These are phyloP conservation scores for Arachis hypogaea DNA, from an alignment of 306 rosid genomes.

Conservation along the genomic window DNA sequence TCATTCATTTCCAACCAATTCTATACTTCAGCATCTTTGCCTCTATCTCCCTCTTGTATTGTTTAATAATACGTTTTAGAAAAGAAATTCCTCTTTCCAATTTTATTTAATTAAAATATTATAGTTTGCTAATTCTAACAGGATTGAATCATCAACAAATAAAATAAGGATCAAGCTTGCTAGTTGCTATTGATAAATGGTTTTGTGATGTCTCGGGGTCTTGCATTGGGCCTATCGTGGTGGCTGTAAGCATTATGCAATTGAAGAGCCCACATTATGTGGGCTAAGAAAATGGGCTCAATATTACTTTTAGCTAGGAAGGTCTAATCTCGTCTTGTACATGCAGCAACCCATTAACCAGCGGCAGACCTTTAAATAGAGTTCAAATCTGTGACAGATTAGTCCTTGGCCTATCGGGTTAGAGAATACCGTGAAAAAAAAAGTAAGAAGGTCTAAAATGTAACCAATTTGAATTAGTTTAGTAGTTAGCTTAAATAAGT, in stretches of 20 bases:
- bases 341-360: too few relatives aligned
- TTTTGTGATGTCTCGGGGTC: not conserved
- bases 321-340: too few relatives aligned
- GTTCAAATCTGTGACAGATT: too few relatives aligned
- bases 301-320: too few relatives aligned
- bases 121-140: conserved; percentile 9
- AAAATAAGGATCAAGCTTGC: not conserved
- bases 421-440: too few relatives aligned
- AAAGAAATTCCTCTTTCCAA: not conserved
- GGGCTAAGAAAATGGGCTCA: conserved; percentile 27
- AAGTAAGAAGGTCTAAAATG: too few relatives aligned
- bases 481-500: too few relatives aligned
- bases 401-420: too few relatives aligned
- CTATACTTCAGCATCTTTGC: conserved; percentile 34
- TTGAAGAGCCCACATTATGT: not conserved
- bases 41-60: conserved; percentile 27
- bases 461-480: too few relatives aligned
- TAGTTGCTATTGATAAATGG: not conserved
- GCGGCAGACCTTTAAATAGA: too few relatives aligned
- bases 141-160: not conserved
- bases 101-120: conserved; percentile 29
- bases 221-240: not conserved
- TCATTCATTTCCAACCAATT: conserved; percentile 27
- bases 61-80: conserved; percentile 7
- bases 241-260: not conserved